phyloP scores from a whole-genome alignment of 257 asterid species.

The Fraxinus excelsior region DNA sequence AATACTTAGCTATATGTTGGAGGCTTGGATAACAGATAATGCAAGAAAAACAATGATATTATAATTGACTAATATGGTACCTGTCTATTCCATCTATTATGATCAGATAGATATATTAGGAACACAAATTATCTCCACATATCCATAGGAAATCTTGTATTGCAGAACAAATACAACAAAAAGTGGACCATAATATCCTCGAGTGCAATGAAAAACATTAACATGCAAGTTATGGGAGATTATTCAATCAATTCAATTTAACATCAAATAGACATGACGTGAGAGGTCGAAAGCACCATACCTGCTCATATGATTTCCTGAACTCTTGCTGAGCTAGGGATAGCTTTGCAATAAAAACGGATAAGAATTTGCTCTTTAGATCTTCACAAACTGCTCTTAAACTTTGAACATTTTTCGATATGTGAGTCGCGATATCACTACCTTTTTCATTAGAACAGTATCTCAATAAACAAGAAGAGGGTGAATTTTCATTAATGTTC shows the following conservation, averaged over 20 bases:
- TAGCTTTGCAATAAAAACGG: constrained; percentile 63
- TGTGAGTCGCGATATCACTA: constrained; percentile 29
- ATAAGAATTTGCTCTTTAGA: constrained; percentile 69
- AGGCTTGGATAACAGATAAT: background rate
- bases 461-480: constrained; percentile 27
- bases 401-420: constrained; percentile 37
- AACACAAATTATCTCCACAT: constrained; percentile 10
- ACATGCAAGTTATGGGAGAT: constrained; percentile 10
- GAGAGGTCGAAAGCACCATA: constrained; percentile 38
- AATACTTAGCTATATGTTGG: background rate
- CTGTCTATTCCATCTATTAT: constrained; percentile 11
- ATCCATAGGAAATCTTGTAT: constrained; percentile 14
- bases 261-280: constrained; percentile 11
- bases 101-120: constrained; percentile 3
- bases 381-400: constrained; percentile 61
- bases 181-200: constrained; percentile 5
- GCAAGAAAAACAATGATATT: background rate
- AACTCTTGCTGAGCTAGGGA: constrained; percentile 78
- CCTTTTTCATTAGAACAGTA: constrained; percentile 30
- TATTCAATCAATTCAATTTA: constrained; percentile 13
- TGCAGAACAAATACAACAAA: constrained; percentile 13
- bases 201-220: constrained; percentile 1
- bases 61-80: background rate
- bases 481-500: constrained; percentile 35
- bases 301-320: constrained; percentile 79